phyloP scores from a whole-genome alignment of 306 rosid genomes.

The Abrus precatorius region DNA sequence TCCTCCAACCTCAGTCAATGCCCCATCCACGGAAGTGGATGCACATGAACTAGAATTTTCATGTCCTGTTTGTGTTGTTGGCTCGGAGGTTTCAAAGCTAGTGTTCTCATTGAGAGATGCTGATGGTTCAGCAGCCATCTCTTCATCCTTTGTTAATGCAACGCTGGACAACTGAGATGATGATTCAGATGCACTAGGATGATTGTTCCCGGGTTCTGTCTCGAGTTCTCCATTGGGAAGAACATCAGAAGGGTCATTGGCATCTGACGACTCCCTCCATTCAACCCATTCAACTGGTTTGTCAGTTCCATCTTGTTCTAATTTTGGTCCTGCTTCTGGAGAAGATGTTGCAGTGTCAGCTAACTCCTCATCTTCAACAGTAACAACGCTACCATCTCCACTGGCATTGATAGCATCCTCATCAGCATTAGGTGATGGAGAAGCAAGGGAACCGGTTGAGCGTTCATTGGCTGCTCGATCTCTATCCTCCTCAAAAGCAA shows the following conservation, averaged over 20 bases:
- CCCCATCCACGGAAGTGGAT: constrained; percentile 40
- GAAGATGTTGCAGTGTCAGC: constrained; percentile 86
- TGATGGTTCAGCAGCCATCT: constrained; percentile 51
- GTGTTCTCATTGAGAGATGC: constrained; percentile 48
- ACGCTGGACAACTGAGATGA: constrained; percentile 61
- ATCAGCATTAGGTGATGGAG: constrained; percentile 77
- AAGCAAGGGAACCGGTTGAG: constrained; percentile 71
- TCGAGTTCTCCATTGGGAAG: constrained; percentile 78
- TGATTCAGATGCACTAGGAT: constrained; percentile 56
- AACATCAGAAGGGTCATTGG: constrained; percentile 66
- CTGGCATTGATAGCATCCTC: constrained; percentile 56
- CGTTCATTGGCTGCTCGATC: constrained; percentile 72
- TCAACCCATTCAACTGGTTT: constrained; percentile 98
- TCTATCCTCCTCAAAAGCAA: constrained; percentile 89
- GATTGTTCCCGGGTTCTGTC: constrained; percentile 51
- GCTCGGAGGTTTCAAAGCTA: constrained; percentile 46
- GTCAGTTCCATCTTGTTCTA: constrained; percentile 69
- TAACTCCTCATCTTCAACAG: constrained; percentile 84
- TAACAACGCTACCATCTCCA: constrained; percentile 62
- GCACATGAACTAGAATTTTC: constrained; percentile 48
- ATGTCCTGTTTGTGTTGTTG: constrained; percentile 48
- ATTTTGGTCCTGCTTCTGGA: constrained; percentile 62
- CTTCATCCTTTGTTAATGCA: constrained; percentile 51
- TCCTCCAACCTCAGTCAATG: constrained; percentile 41
- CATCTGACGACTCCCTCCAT: constrained; percentile 95